Evolutionary conservation across 2,329 filamentous ascomycete species (phyloP).

Genomic region (Coniella vitis): DNA sequence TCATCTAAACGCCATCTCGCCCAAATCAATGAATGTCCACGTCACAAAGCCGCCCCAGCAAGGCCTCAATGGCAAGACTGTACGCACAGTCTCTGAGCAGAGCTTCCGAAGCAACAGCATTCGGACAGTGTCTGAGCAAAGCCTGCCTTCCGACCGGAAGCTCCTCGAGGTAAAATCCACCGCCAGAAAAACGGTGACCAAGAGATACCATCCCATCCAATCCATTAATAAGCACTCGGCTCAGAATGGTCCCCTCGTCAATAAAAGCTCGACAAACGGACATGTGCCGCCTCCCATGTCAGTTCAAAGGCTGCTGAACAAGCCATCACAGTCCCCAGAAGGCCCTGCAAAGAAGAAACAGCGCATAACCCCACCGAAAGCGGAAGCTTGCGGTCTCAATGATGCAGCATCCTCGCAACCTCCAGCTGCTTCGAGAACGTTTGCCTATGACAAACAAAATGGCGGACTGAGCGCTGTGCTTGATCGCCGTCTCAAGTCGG

Average conservation of each 20-base stretch:
- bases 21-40: not conserved
- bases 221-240: not conserved
- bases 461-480: not conserved
- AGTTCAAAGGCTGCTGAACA: not conserved
- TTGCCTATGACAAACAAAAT: not conserved
- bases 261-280: conserved; percentile 2
- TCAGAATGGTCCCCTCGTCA: not conserved
- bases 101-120: not conserved
- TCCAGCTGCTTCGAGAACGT: not conserved
- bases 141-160: conserved; percentile 1
- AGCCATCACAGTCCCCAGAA: not conserved
- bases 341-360: conserved; percentile 11
- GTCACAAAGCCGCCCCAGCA: not conserved
- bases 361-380: conserved; percentile 6
- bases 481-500: not conserved
- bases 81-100: not conserved
- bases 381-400: not conserved
- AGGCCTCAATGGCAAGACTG: not conserved
- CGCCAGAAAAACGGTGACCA: conserved; percentile 11
- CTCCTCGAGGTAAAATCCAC: conserved; percentile 12
- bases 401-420: not conserved
- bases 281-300: not conserved
- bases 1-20: conserved; percentile 7
- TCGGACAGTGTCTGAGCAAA: not conserved
- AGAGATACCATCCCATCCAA: conserved; percentile 5